A percentile compares a stretch with the other conserved stretches of the same genome.
Evolutionary conservation across 2,329 filamentous ascomycete species (phyloP).

Genomic region (Aspergillus niger): DNA sequence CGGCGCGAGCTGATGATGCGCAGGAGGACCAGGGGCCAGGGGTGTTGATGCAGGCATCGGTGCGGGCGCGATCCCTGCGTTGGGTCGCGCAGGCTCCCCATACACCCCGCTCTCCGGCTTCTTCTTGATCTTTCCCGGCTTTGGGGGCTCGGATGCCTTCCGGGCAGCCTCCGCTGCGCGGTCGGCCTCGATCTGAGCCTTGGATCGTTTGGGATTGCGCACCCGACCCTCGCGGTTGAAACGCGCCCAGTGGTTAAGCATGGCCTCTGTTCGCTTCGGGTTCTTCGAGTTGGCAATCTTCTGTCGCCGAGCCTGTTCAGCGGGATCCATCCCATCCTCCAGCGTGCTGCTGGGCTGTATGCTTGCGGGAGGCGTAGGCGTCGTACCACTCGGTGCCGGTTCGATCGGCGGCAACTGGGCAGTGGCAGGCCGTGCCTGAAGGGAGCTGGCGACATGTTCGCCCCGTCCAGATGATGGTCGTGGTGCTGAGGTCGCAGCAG

Average conservation of each 20-base stretch:
- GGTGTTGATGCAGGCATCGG: constrained; percentile 18
- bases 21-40: constrained; percentile 20
- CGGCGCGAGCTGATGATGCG: constrained; percentile 22
- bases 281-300: constrained; percentile 49
- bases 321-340: constrained; percentile 29
- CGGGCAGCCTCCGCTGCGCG: constrained; percentile 32
- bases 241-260: constrained; percentile 49
- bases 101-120: constrained; percentile 24
- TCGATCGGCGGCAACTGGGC: constrained; percentile 25
- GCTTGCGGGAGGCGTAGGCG: constrained; percentile 14
- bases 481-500: constrained; percentile 6
- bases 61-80: constrained; percentile 23
- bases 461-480: constrained; percentile 12
- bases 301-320: constrained; percentile 37
- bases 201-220: constrained; percentile 47
- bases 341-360: constrained; percentile 20
- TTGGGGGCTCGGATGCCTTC: constrained; percentile 30
- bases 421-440: constrained; percentile 20
- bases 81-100: constrained; percentile 22
- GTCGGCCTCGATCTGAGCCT: constrained; percentile 48
- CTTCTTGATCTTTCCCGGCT: constrained; percentile 29
- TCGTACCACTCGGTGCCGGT: constrained; percentile 18
- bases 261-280: constrained; percentile 47
- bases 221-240: constrained; percentile 48
- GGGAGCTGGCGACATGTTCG: constrained; percentile 2